Percentiles rank a stretch among this genome's conserved stretches.
These are phyloP conservation scores for Exophiala spinifera DNA, from an alignment of 2,329 filamentous ascomycete species.

Conservation along the genomic window DNA sequence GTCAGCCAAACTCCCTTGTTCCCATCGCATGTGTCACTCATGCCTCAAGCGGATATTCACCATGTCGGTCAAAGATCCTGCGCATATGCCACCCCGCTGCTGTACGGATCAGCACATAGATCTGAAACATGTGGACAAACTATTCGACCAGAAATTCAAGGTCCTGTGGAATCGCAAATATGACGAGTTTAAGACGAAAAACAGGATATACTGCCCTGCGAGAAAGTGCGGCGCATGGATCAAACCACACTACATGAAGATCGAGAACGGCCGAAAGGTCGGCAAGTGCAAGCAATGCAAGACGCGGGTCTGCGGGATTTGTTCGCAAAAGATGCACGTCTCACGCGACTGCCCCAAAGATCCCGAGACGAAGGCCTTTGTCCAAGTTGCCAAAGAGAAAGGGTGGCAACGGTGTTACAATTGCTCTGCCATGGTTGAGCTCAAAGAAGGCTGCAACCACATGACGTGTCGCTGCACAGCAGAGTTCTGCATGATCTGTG, in stretches of 20 bases:
- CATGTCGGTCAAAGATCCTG: conserved; percentile 70
- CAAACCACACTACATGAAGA: conserved; percentile 65
- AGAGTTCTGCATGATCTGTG: conserved; percentile 86
- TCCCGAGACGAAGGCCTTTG: conserved; percentile 37
- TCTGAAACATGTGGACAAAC: conserved; percentile 68
- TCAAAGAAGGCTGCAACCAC: conserved; percentile 81
- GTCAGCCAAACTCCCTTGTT: conserved; percentile 70
- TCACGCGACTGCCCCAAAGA: conserved; percentile 64
- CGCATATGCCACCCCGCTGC: conserved; percentile 81
- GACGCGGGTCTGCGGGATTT: conserved; percentile 70
- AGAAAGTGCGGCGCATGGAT: conserved; percentile 76
- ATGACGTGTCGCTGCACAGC: conserved; percentile 83
- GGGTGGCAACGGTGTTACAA: conserved; percentile 78
- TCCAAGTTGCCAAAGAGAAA: conserved; percentile 65
- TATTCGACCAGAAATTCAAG: conserved; percentile 74
- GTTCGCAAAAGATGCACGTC: conserved; percentile 71
- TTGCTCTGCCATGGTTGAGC: conserved; percentile 73
- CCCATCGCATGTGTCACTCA: conserved; percentile 74
- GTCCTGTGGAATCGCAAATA: conserved; percentile 77
- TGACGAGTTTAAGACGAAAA: conserved; percentile 69
- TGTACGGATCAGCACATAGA: conserved; percentile 72
- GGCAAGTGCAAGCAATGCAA: conserved; percentile 70
- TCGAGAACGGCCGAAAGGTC: conserved; percentile 58
- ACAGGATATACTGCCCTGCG: conserved; percentile 73
- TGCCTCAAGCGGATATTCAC: conserved; percentile 74